phyloP scores from a whole-genome alignment of 495 filamentous ascomycete genomes.

The Aspergillus sparsus region DNA sequence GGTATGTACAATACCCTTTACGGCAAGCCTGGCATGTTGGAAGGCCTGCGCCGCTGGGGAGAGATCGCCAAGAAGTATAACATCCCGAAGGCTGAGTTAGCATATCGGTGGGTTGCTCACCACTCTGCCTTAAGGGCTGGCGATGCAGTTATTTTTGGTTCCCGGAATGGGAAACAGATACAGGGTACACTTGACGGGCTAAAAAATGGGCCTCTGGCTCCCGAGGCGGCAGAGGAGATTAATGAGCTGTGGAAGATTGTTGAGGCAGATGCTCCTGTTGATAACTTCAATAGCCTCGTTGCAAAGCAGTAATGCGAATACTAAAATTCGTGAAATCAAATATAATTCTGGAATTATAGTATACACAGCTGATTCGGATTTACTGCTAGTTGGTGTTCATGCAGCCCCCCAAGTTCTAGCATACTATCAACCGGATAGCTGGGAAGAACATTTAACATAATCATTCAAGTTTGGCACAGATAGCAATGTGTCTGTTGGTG shows the following conservation, averaged over 20 bases:
- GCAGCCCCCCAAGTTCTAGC: too few relatives aligned
- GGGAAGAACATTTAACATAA: too few relatives aligned
- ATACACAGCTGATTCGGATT: too few relatives aligned
- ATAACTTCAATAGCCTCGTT: background rate
- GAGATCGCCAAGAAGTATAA: conserved; percentile 25
- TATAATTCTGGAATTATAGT: too few relatives aligned
- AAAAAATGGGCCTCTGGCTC: conserved; percentile 37
- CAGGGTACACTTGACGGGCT: conserved; percentile 38
- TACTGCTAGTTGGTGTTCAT: too few relatives aligned
- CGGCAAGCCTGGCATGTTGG: conserved; percentile 31
- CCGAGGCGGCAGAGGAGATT: background rate
- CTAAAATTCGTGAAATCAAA: too few relatives aligned
- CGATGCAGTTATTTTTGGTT: conserved; percentile 48
- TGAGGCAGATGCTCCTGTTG: background rate
- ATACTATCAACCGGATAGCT: too few relatives aligned
- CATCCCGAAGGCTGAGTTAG: conserved; percentile 38
- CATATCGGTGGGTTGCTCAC: conserved; percentile 41
- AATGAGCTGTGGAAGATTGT: background rate
- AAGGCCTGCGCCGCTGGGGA: conserved; percentile 39
- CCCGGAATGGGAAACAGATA: conserved; percentile 36
- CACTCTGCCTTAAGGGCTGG: conserved; percentile 36
- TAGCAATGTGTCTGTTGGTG: too few relatives aligned
- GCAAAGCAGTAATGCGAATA: background rate
- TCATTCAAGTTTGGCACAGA: too few relatives aligned
- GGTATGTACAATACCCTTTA: background rate